These are phyloP conservation scores for Eucalyptus cloeziana DNA, from an alignment of 345 rosid species.

Conservation along the genomic window DNA sequence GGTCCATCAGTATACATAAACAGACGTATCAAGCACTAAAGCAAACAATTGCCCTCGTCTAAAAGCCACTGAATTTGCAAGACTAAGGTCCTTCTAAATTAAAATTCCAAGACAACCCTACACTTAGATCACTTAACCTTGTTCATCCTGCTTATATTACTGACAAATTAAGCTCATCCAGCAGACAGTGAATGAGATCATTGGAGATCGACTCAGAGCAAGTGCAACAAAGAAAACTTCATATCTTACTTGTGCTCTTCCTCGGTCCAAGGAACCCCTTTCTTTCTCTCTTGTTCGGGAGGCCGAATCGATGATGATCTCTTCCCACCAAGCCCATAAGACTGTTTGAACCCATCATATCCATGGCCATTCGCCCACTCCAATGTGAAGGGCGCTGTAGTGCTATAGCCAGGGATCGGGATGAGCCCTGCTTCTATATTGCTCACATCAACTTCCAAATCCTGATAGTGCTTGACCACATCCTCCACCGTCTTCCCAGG, in stretches of 20 bases:
- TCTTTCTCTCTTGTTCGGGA: slow-evolving; percentile 85
- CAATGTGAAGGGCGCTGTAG: slow-evolving; percentile 37
- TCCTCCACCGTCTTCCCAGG: slow-evolving; percentile 62
- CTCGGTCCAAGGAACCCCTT: slow-evolving; percentile 98
- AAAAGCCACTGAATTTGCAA: neutral
- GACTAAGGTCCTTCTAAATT: neutral
- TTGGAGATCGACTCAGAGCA: neutral
- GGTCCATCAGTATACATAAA: neutral
- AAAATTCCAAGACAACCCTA: neutral
- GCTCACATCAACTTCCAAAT: slow-evolving; percentile 55
- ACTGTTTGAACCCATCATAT: slow-evolving; percentile 35
- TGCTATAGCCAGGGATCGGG: slow-evolving; percentile 43
- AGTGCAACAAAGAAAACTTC: neutral
- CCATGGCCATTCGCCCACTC: slow-evolving; percentile 34
- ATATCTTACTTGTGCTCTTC: slow-evolving; percentile 79
- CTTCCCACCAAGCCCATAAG: slow-evolving; percentile 46
- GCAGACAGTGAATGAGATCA: neutral
- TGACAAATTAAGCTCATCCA: neutral
- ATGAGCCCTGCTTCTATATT: slow-evolving; percentile 60
- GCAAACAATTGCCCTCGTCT: neutral
- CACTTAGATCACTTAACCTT: neutral
- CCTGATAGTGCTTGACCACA: slow-evolving; percentile 48
- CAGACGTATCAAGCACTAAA: neutral
- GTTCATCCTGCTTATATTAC: neutral
- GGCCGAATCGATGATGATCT: slow-evolving; percentile 42